Percentiles rank a stretch among this genome's conserved stretches.
These are phyloP conservation scores for Podochytrium sp. DNA, from an alignment of 192 early-diverging fungal genomes.

Conservation along the genomic window DNA sequence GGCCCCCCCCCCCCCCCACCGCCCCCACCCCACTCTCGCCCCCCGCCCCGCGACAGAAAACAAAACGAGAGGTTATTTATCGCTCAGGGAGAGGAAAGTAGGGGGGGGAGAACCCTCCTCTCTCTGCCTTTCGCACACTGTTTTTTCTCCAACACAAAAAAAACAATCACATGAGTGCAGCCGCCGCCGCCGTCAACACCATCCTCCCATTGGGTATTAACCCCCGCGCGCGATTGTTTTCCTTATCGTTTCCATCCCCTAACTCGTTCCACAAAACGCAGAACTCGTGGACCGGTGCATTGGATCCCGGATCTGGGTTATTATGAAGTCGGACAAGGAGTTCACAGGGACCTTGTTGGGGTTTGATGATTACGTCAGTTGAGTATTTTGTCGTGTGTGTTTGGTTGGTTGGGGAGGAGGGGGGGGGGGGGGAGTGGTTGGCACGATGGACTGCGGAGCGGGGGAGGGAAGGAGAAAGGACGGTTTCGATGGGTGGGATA, in stretches of 20 bases:
- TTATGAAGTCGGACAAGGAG: conserved; percentile 97
- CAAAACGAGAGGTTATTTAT: too few relatives aligned
- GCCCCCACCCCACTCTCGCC: too few relatives aligned
- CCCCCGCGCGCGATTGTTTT: neutral
- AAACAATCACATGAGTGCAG: neutral
- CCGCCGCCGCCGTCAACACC: neutral
- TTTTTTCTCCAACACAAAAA: too few relatives aligned
- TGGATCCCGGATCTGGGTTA: conserved; percentile 94
- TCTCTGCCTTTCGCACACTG: too few relatives aligned
- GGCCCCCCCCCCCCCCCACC: too few relatives aligned
- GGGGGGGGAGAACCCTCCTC: too few relatives aligned
- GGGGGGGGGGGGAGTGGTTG: neutral
- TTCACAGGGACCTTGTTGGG: conserved; percentile 93
- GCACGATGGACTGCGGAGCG: too few relatives aligned
- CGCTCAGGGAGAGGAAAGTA: too few relatives aligned
- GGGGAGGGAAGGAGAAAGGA: too few relatives aligned
- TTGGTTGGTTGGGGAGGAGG: neutral
- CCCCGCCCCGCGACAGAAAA: too few relatives aligned
- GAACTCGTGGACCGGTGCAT: conserved; percentile 99
- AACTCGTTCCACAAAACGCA: conserved; percentile 32
- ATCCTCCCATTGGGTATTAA: conserved; percentile 27
- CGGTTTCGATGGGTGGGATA: too few relatives aligned
- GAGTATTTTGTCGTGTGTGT: conserved; percentile 28
- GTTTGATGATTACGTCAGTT: conserved; percentile 98
- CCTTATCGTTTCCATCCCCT: neutral